phyloP scores from a whole-genome alignment of 1,284 basidiomycete genomes.

The Apiotrichum domesticum region DNA sequence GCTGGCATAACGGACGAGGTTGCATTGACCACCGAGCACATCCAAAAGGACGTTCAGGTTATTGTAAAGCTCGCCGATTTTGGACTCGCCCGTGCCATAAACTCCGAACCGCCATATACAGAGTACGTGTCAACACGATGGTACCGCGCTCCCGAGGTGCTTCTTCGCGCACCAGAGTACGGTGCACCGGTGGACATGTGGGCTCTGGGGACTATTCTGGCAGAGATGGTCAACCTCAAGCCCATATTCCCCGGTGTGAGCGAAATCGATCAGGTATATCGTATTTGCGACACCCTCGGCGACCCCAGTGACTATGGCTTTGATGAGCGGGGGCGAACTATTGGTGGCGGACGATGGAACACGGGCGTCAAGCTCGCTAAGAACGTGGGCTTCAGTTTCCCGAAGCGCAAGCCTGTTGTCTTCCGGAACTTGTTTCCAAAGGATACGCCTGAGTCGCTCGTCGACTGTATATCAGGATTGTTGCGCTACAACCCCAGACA shows the following conservation, averaged over 20 bases:
- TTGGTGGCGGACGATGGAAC: constrained; percentile 85
- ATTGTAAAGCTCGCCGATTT: constrained; percentile 99
- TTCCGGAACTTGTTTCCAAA: constrained; percentile 73
- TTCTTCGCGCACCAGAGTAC: constrained; percentile 85
- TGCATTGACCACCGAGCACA: neutral
- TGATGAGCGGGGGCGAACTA: constrained; percentile 61
- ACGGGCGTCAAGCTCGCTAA: constrained; percentile 80
- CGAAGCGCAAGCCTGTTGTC: constrained; percentile 72
- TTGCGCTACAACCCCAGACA: constrained; percentile 85
- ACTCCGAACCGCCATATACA: constrained; percentile 86
- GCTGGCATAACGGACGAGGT: neutral
- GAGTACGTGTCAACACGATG: constrained; percentile 98
- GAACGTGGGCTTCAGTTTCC: constrained; percentile 81
- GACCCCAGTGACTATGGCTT: constrained; percentile 81
- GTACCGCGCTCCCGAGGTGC: constrained; percentile 97
- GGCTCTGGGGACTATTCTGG: constrained; percentile 97
- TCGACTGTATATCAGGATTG: constrained; percentile 87
- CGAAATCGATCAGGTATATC: constrained; percentile 86
- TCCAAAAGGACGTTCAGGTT: constrained; percentile 88
- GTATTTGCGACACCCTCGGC: constrained; percentile 87
- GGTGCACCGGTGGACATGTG: constrained; percentile 98
- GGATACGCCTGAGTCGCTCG: constrained; percentile 67
- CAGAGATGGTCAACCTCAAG: constrained; percentile 89
- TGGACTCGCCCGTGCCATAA: constrained; percentile 87
- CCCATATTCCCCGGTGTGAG: constrained; percentile 96